Conservation (phyloP, 352 stramenopile genomes). For the Albugo laibachii region DNA sequence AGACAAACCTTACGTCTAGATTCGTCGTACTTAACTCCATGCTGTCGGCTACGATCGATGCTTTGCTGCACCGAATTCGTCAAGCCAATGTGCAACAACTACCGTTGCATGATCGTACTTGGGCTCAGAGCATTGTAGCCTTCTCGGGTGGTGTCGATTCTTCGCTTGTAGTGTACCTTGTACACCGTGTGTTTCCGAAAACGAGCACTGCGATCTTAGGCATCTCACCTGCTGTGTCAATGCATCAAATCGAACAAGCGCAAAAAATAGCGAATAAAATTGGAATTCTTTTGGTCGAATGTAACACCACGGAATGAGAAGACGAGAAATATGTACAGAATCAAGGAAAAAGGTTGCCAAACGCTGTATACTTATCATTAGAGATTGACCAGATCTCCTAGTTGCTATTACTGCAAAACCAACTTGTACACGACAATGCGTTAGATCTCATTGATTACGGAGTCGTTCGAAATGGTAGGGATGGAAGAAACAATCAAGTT, state of each 20-base stretch:
- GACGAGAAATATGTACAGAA: constrained; percentile 88
- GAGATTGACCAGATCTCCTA: constrained; percentile 3
- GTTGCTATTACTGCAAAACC: constrained; percentile 95
- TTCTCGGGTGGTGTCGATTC: constrained; percentile 93
- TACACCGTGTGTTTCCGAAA: constrained; percentile 62
- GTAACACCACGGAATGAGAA: constrained; percentile 63
- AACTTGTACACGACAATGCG: constrained; percentile 91
- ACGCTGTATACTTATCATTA: background rate
- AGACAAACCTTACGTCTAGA: no score
- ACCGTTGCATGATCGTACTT: no score
- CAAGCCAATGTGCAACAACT: no score
- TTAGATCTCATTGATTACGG: constrained; percentile 54
- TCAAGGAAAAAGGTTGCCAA: constrained; percentile 46
- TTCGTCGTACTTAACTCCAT: no score
- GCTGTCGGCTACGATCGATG: no score
- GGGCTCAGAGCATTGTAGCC: constrained; percentile 28
- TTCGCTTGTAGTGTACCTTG: constrained; percentile 80
- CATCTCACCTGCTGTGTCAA: constrained; percentile 79
- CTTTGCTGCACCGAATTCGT: no score
- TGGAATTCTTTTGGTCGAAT: constrained; percentile 76
- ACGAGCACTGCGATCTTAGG: constrained; percentile 82
- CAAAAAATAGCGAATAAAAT: constrained; percentile 72
- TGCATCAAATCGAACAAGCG: constrained; percentile 75
- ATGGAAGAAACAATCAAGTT: constrained; percentile 8
- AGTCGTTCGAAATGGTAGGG: constrained; percentile 2